These are phyloP conservation scores for Bacterosira constricta DNA, from an alignment of 108 stramenopile genomes.

Conservation along the genomic window DNA sequence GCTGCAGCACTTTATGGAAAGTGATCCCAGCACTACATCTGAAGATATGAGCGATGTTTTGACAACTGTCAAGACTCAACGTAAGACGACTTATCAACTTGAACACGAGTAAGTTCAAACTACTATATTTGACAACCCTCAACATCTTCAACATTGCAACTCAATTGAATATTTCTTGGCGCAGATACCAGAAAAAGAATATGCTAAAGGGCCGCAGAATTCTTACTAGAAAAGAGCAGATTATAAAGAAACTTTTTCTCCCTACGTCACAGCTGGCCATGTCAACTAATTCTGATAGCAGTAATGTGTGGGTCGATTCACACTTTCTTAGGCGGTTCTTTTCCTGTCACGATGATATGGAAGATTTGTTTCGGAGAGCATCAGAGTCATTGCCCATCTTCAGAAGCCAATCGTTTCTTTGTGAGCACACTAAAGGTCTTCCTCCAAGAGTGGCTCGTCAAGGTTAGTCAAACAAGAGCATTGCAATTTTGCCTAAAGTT, in stretches of 20 bases:
- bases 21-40: neutral
- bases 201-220: slow-evolving; percentile 22
- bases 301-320: slow-evolving; percentile 62
- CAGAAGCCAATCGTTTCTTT: slow-evolving; percentile 39
- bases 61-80: neutral
- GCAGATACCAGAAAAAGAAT: slow-evolving; percentile 26
- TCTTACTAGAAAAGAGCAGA: slow-evolving; percentile 38
- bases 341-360: slow-evolving; percentile 51
- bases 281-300: neutral
- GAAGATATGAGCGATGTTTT: neutral
- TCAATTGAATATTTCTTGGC: neutral
- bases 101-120: neutral
- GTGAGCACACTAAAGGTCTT: slow-evolving; percentile 53
- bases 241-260: slow-evolving; percentile 35
- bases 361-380: slow-evolving; percentile 43
- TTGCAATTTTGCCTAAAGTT: neutral
- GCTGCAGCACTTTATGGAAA: slow-evolving; percentile 13
- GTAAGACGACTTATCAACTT: slow-evolving; percentile 30
- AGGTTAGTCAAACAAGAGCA: slow-evolving; percentile 5
- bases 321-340: slow-evolving; percentile 56
- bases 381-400: slow-evolving; percentile 29
- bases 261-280: neutral
- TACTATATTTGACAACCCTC: neutral
- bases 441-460: slow-evolving; percentile 52
- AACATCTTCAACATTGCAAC: neutral